Percentiles rank a stretch among this genome's conserved stretches.
These are phyloP conservation scores for Tylopilus rubrobrunneus DNA, from an alignment of 768 basidiomycete genomes.

Conservation along the genomic window DNA sequence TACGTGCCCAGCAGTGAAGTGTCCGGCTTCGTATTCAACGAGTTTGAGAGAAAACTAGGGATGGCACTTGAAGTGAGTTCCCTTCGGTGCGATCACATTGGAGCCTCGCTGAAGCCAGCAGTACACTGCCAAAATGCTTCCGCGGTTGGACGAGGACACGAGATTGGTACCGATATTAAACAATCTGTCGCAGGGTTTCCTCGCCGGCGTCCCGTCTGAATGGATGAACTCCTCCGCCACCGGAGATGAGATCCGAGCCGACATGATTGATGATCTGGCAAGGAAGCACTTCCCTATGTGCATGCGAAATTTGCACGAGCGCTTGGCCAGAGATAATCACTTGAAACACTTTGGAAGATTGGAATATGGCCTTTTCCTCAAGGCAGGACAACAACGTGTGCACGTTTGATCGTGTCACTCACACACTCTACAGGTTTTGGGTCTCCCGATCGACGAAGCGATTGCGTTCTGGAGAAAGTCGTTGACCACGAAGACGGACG, in stretches of 20 bases:
- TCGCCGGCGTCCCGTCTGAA: constrained; percentile 84
- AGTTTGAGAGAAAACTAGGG: constrained; percentile 71
- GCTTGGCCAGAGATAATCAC: constrained; percentile 71
- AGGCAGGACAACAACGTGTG: constrained; percentile 47
- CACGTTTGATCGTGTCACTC: background rate
- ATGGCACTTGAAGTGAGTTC: constrained; percentile 70
- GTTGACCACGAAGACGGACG: constrained; percentile 76
- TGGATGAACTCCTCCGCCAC: constrained; percentile 57
- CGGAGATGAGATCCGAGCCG: constrained; percentile 76
- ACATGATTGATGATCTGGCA: constrained; percentile 89
- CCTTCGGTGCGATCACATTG: background rate
- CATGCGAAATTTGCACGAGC: constrained; percentile 88
- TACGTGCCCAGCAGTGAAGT: constrained; percentile 78
- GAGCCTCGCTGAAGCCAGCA: constrained; percentile 31
- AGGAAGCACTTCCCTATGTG: constrained; percentile 91
- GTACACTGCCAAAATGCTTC: constrained; percentile 82
- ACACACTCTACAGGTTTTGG: constrained; percentile 62
- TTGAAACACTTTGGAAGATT: constrained; percentile 90
- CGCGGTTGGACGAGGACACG: constrained; percentile 91
- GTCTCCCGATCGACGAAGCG: constrained; percentile 92
- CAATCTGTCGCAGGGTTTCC: constrained; percentile 91
- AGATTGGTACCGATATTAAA: constrained; percentile 85
- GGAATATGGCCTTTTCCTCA: constrained; percentile 92
- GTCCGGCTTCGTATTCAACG: constrained; percentile 83
- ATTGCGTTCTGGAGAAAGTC: constrained; percentile 89